A percentile compares a stretch with the other conserved stretches of the same genome.
phyloP scores from a whole-genome alignment of 129 eudicot genomes.

The Helianthus annuus region HanXRQr2.0-SUNRISE NC_035443.2:132053217-132053716 shows the following conservation, averaged over 20 bases:
- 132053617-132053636: background rate
- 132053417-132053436: too few species aligned
- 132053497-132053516: background rate
- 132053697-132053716: conserved; percentile 92
- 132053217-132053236: too few species aligned
- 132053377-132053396: background rate
- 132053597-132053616: background rate
- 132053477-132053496: background rate
- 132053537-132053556: background rate
- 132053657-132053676: conserved; percentile 97
- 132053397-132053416: background rate
- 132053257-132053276: too few species aligned
- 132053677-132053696: conserved; percentile 92
- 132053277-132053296: background rate
- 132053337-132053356: background rate
- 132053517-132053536: background rate
- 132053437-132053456: background rate
- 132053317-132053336: background rate
- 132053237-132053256: too few species aligned
- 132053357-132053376: background rate
- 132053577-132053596: background rate
- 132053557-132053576: background rate
- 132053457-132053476: too few species aligned
- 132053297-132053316: background rate
- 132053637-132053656: conserved; percentile 58